A percentile compares a stretch with the other conserved stretches of the same genome.
These are phyloP conservation scores for Venturiaceae sp. DNA, from an alignment of 2,329 filamentous ascomycete genomes.

Conservation along the genomic window DNA sequence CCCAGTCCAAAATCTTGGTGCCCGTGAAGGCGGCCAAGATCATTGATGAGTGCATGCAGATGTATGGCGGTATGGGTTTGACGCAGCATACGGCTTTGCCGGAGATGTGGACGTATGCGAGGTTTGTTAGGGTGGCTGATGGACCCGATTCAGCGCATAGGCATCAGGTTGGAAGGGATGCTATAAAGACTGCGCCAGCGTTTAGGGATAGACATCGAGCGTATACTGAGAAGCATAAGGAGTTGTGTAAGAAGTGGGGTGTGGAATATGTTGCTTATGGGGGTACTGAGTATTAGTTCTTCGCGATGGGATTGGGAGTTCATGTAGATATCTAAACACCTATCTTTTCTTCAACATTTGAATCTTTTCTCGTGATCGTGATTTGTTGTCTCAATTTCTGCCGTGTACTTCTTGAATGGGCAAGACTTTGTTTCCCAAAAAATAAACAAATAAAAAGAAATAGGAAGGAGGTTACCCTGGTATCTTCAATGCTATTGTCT, in stretches of 20 bases:
- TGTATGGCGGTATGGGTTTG: conserved; percentile 31
- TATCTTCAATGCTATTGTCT: too few relatives aligned
- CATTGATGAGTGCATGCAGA: conserved; percentile 34
- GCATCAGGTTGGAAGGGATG: conserved; percentile 32
- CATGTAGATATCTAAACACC: too few relatives aligned
- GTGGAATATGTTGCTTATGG: conserved; percentile 20
- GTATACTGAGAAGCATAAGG: conserved; percentile 24
- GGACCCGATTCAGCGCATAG: conserved; percentile 31
- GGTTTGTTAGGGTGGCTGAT: conserved; percentile 32
- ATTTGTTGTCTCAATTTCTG: too few relatives aligned
- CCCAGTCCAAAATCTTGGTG: conserved; percentile 32
- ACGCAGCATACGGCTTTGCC: conserved; percentile 32
- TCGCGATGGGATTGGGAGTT: too few relatives aligned
- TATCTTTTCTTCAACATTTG: too few relatives aligned
- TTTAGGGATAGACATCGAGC: conserved; percentile 23
- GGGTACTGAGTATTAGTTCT: conserved; percentile 12
- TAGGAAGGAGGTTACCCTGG: too few relatives aligned
- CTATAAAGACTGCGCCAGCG: conserved; percentile 28
- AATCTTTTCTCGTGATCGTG: too few relatives aligned
- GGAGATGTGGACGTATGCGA: conserved; percentile 33
- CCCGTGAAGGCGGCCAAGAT: conserved; percentile 28
- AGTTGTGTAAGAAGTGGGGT: conserved; percentile 24
- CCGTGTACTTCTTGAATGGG: too few relatives aligned
- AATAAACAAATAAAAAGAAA: too few relatives aligned
- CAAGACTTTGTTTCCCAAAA: too few relatives aligned